Base-by-base conservation (phyloP, 371 early-diverging fungal genomes). In the Lichtheimia ramosa region DNA sequence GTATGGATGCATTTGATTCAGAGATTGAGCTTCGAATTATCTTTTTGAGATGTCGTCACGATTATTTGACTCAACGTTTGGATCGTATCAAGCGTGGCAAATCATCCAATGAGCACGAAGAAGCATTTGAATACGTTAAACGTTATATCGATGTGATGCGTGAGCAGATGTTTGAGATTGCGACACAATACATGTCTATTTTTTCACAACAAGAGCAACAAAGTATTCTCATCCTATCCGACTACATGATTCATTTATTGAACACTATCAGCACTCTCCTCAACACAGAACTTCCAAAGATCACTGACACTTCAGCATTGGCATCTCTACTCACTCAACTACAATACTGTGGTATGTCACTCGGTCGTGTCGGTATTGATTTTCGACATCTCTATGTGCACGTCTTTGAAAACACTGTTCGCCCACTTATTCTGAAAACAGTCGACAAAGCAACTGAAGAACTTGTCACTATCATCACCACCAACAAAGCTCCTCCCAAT, bases 331-430 rank as follows among this genome's bases (percentile, higher is more conserved):
- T 89, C 42, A 89, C 90, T 1, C 91, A 93, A 56, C 72, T 88
- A n/a, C 90, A 91, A 81, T 93, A 92, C 64, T 90, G 88, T 61
- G 91, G 92, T 43, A 82, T 91, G 79, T 90, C 91, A 7, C 76
- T 93, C 48, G 89, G 90, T 34, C 79, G 91, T 23, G 84, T 92
- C 50, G 94, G 94, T 5, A 68, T 89, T 23, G 94, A 93, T 69
- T 88, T 92, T 56, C 79, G 94, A 28, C 81, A 80, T 16, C 56
- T 88, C 7, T 83, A 89, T 43, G 83, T 82, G 1, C 60, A 70
- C 5, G 61, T 75, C 14, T 91, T 91, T 63, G 89, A 91, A 59
- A 75, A 81, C 20, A 84, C 87, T 0, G 70, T 90, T 27, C 74
- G 78, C 46, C 73, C 81, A 2, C 73, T 89, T 46, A 77, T 91